Evolutionary conservation across 768 basidiomycete species (phyloP).

Genomic region (Leccinum ochraceum): DNA sequence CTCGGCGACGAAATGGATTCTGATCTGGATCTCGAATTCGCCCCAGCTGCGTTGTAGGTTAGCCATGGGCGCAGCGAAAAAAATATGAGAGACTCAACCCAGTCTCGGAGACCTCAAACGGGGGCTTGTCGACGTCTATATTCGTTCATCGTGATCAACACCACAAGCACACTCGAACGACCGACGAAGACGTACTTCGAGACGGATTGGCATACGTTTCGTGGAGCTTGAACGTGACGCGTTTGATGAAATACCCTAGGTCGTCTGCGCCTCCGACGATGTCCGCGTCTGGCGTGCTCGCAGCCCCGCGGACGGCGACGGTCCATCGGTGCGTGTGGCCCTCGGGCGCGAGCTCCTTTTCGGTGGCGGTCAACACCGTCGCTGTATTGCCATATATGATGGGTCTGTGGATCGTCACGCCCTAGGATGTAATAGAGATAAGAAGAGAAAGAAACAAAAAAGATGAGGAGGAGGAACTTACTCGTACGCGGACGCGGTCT

Average conservation of each 20-base stretch:
- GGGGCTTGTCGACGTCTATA: constrained; percentile 86
- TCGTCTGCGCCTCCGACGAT: constrained; percentile 91
- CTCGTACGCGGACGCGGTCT: constrained; percentile 80
- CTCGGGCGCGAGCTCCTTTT: constrained; percentile 55
- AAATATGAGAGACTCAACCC: constrained; percentile 51
- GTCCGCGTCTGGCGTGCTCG: constrained; percentile 69
- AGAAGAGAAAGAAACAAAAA: background rate
- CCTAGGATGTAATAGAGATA: constrained; percentile 44
- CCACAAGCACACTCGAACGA: background rate
- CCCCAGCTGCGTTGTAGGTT: constrained; percentile 68
- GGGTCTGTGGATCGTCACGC: constrained; percentile 83
- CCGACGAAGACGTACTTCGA: constrained; percentile 60
- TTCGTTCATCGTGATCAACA: background rate
- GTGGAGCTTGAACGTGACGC: constrained; percentile 96
- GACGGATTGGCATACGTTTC: constrained; percentile 93
- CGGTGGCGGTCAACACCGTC: constrained; percentile 69
- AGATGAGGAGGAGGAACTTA: constrained; percentile 38
- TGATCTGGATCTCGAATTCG: constrained; percentile 95
- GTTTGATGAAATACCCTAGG: constrained; percentile 87
- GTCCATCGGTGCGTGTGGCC: constrained; percentile 98
- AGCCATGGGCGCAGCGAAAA: background rate
- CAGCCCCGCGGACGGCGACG: constrained; percentile 88
- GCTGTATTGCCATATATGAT: constrained; percentile 97
- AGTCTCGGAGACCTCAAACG: constrained; percentile 95
- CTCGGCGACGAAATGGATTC: constrained; percentile 86